Conservation (phyloP, 1,284 basidiomycete genomes). For the Boletus nobilissimus region DNA sequence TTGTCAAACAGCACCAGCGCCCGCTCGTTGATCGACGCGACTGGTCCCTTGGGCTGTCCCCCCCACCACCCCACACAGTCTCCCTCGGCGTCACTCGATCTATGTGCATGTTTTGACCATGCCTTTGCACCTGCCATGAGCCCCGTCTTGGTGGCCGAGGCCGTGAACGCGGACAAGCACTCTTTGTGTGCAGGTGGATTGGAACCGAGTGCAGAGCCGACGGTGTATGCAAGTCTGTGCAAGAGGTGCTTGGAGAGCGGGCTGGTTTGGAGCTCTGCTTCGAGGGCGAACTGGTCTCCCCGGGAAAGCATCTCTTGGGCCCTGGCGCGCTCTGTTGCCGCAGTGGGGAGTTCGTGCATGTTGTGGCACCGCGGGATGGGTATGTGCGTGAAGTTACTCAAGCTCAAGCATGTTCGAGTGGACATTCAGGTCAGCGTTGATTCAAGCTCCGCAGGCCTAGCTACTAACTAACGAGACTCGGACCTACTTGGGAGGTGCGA, state of each 20-base stretch:
- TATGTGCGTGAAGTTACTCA: conserved; percentile 15
- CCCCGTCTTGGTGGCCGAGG: conserved; percentile 55
- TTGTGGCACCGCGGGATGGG: conserved; percentile 52
- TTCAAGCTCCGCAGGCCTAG: conserved; percentile 33
- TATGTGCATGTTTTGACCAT: conserved; percentile 69
- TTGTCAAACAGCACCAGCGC: conserved; percentile 60
- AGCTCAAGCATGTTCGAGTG: not conserved
- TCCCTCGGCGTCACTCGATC: conserved; percentile 48
- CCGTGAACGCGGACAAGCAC: conserved; percentile 60
- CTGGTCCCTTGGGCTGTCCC: conserved; percentile 58
- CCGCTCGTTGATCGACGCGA: conserved; percentile 59
- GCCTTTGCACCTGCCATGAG: conserved; percentile 66
- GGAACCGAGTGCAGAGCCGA: conserved; percentile 65
- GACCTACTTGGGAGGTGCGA: conserved; percentile 70
- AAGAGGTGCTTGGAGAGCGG: conserved; percentile 57
- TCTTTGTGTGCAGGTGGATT: conserved; percentile 51
- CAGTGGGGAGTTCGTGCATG: conserved; percentile 55
- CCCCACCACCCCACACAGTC: conserved; percentile 64
- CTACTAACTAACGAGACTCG: not conserved
- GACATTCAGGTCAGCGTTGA: not conserved
- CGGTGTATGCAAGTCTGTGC: conserved; percentile 63
- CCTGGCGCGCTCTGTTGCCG: conserved; percentile 49
- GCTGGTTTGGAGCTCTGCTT: conserved; percentile 30
- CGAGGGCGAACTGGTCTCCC: conserved; percentile 17
- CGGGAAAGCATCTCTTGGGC: conserved; percentile 22